phyloP scores from a whole-genome alignment of 78 protist genomes.

The Cavenderia fasciculata region DNA sequence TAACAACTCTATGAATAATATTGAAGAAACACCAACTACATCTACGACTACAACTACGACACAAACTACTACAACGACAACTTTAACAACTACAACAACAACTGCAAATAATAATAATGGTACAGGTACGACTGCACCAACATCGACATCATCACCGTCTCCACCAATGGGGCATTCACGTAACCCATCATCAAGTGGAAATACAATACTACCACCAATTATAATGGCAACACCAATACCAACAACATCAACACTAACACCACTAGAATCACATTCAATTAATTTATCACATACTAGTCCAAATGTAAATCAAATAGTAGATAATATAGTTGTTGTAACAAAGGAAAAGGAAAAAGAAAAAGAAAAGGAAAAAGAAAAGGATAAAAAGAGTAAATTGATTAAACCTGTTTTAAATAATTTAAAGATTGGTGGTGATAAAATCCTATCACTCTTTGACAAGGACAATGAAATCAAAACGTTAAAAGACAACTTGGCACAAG shows the following conservation, averaged over 20 bases:
- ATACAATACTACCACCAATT: background rate
- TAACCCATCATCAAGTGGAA: background rate
- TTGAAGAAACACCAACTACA: background rate
- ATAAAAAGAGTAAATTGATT: background rate
- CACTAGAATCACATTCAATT: background rate
- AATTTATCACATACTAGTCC: background rate
- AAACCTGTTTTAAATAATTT: background rate
- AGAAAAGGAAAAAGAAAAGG: slow-evolving; percentile 4
- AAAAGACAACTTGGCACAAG: background rate
- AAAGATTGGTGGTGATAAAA: background rate
- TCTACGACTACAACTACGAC: background rate
- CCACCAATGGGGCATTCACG: background rate
- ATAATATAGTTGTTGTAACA: no score
- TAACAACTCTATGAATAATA: background rate
- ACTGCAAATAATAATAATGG: no score
- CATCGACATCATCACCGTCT: background rate
- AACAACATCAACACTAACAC: background rate
- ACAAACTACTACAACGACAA: slow-evolving; percentile 11
- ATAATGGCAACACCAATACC: background rate
- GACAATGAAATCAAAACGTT: background rate
- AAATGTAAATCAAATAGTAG: no score
- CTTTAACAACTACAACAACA: background rate
- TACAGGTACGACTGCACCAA: background rate
- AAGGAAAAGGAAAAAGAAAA: background rate
- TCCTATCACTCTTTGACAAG: slow-evolving; percentile 1